These are phyloP conservation scores for Cryptococcus amylolentus DNA, from an alignment of 1,284 basidiomycete species.

Conservation along the genomic window DNA sequence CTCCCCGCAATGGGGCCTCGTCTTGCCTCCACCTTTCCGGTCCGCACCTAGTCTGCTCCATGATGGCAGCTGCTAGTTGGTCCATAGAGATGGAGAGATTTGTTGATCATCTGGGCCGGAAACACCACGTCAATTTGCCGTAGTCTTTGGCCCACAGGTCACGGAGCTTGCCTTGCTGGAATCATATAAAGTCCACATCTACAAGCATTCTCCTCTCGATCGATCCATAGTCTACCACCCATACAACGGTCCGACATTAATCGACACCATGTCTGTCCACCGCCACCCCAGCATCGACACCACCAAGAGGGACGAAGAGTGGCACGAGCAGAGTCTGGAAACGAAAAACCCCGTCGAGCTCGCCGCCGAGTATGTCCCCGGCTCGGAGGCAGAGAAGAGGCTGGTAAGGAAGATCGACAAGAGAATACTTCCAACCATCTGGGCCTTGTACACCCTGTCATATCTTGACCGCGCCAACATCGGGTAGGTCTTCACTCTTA, in stretches of 20 bases:
- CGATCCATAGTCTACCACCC: background rate
- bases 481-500: constrained; percentile 17
- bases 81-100: too few species aligned
- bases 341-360: constrained; percentile 20
- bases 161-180: too few species aligned
- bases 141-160: too few species aligned
- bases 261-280: background rate
- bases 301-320: constrained; percentile 18
- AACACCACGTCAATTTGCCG: too few species aligned
- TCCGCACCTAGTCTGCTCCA: too few species aligned
- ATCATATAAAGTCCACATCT: too few species aligned
- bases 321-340: constrained; percentile 19
- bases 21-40: too few species aligned
- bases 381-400: constrained; percentile 37
- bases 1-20: too few species aligned
- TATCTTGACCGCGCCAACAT: constrained; percentile 49
- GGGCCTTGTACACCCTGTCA: constrained; percentile 45
- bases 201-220: background rate
- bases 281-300: background rate
- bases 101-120: too few species aligned
- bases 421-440: constrained; percentile 43
- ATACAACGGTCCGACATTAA: background rate
- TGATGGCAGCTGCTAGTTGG: too few species aligned
- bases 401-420: constrained; percentile 43
- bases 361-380: constrained; percentile 39